phyloP scores from a whole-genome alignment of 768 basidiomycete species.

The Russula sp. region DNA sequence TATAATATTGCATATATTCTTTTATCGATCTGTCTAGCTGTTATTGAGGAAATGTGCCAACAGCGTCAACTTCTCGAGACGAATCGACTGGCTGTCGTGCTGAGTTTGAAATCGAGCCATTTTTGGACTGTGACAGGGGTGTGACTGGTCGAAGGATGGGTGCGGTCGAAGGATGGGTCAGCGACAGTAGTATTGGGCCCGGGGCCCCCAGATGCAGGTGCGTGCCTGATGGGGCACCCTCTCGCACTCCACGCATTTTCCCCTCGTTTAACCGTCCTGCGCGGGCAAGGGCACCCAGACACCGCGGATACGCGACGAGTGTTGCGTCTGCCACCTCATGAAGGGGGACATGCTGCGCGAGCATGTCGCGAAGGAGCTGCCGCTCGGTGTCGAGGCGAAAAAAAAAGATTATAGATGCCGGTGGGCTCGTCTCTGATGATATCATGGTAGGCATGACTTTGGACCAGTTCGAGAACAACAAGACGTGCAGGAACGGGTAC shows the following conservation, averaged over 20 bases:
- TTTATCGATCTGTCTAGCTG: no score
- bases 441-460: conserved; percentile 95
- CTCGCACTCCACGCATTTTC: not conserved
- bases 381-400: conserved; percentile 90
- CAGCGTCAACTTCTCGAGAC: no score
- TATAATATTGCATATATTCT: no score
- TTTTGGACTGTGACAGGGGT: no score
- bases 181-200: no score
- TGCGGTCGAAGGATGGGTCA: no score
- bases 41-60: no score
- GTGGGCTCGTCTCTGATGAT: conserved; percentile 90
- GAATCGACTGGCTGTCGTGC: no score
- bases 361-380: conserved; percentile 82
- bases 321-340: conserved; percentile 51
- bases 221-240: conserved; percentile 26
- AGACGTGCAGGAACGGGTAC: conserved; percentile 91
- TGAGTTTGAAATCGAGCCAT: no score
- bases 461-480: conserved; percentile 89
- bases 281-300: conserved; percentile 98
- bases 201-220: no score
- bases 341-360: conserved; percentile 98
- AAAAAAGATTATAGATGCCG: conserved; percentile 98
- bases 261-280: not conserved
- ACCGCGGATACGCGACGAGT: conserved; percentile 70
- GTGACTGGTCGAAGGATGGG: no score